Evolutionary conservation across 164 flowering plant genomes (phyloP).

Genomic region (Akebia trifoliata): DNA sequence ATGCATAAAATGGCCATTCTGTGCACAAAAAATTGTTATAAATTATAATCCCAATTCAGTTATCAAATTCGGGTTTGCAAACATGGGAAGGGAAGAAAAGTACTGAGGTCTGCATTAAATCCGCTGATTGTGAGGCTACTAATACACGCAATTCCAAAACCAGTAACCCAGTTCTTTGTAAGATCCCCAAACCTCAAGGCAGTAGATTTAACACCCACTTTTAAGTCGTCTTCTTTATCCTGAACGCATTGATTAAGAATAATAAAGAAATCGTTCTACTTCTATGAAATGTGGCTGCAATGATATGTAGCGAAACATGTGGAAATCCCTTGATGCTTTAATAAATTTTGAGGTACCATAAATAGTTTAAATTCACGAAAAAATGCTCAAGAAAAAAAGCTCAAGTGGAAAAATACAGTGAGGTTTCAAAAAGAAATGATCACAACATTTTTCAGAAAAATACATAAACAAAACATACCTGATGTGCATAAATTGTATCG

Average conservation of each 20-base stretch:
- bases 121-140: slow-evolving; percentile 78
- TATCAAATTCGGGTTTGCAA: background rate
- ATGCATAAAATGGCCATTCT: slow-evolving; percentile 90
- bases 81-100: background rate
- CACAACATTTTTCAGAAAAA: slow-evolving; percentile 1
- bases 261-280: background rate
- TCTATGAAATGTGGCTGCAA: background rate
- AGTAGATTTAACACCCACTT: slow-evolving; percentile 95
- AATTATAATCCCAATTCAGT: background rate
- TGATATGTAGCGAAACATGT: too few species aligned
- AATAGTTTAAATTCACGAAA: too few species aligned
- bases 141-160: slow-evolving; percentile 69
- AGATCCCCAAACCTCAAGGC: slow-evolving; percentile 88
- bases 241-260: slow-evolving; percentile 22
- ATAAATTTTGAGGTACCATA: too few species aligned
- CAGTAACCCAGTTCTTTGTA: slow-evolving; percentile 72
- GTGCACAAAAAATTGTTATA: slow-evolving; percentile 9
- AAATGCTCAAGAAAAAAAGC: too few species aligned
- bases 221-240: slow-evolving; percentile 98
- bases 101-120: slow-evolving; percentile 76
- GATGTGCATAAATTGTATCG: slow-evolving; percentile 99
- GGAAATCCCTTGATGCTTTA: too few species aligned
- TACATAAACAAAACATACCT: slow-evolving; percentile 42
- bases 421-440: background rate
- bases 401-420: background rate